Conservation (phyloP, 768 basidiomycete species). For the Collybia sp. region DNA sequence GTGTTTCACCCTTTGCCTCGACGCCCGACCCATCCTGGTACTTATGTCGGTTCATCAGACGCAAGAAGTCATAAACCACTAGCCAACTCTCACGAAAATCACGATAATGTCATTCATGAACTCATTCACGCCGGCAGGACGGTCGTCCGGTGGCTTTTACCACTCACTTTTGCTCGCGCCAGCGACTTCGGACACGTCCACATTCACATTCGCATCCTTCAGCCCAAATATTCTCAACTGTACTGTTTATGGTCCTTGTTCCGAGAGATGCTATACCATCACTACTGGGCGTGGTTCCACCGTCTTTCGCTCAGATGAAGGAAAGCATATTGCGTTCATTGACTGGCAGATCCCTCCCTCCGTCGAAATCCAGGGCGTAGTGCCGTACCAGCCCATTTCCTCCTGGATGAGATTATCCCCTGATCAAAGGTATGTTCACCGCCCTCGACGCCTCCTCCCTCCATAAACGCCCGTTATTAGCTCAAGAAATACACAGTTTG, state of each 20-base stretch:
- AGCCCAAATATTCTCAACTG: conserved; percentile 52
- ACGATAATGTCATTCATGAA: no score
- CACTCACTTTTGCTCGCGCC: no score
- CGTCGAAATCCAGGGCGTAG: conserved; percentile 47
- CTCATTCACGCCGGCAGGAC: no score
- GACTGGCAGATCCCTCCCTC: conserved; percentile 49
- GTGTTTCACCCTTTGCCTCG: no score
- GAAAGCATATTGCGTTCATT: conserved; percentile 45
- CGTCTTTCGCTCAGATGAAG: conserved; percentile 42
- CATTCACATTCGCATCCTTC: conserved; percentile 47
- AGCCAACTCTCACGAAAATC: no score
- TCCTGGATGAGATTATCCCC: conserved; percentile 51
- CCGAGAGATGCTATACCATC: conserved; percentile 42
- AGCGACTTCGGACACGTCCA: conserved; percentile 21
- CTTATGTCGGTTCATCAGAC: no score
- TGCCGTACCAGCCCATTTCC: conserved; percentile 40
- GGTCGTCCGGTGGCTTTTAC: no score
- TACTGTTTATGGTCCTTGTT: conserved; percentile 45
- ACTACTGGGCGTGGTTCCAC: conserved; percentile 55
- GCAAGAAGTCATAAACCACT: no score
- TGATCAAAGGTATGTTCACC: conserved; percentile 32
- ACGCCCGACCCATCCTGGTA: no score
- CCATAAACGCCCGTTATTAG: conserved; percentile 14
- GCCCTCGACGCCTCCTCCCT: no score
- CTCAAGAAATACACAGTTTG: conserved; percentile 46